Base-by-base conservation (phyloP, 805 yeast species). In the Metschnikowia similis region DNA sequence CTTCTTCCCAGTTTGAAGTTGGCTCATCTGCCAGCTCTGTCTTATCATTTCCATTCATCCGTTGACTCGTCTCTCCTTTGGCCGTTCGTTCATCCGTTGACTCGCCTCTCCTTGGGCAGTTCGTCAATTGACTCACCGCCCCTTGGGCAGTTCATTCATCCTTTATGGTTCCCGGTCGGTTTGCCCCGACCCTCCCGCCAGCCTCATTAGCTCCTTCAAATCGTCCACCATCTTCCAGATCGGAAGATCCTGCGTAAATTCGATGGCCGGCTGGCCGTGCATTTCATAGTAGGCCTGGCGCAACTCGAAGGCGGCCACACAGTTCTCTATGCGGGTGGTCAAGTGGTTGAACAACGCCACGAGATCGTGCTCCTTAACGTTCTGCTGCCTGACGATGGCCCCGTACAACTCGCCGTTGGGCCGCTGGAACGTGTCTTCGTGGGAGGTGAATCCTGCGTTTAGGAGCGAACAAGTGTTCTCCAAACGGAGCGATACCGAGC, bases 241-340 rank as follows among this genome's bases (percentile, higher is more conserved):
- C 4, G 66, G 58, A 43, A 56, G 48, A 10, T 53, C 49, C 27
- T 51, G 54, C 3, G 51, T 51, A 27, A 62, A 60, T 37, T 59
- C 56, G 16, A 69, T 59, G 8, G 43, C 46, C 1, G 70, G 67
- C 9, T 54, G 46, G 0, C 72, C 72, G 8, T 54, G 49, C 49
- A 54, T 36, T 35, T 13, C 31, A 29, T 51, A 52, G 29, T 50
- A 47, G 16, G 53, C 37, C 49, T 72, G 76, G 41, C 77, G 59
- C 48, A 72, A 47, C 45, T 60, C 63, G 16, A 73, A 53, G 2
- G 63, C 54, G 8, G 69, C 64, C 13, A 80, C 79, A 51, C 80
- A 72, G 47, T 81, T 76, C 61, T 88, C 96, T 36, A 87, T 71
- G 63, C 95, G 75, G 0, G 90, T 80, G 11, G 85, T 79, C 28